A percentile compares a stretch with the other conserved stretches of the same genome.
Evolutionary conservation across 768 basidiomycete species (phyloP).

Genomic region (Lactarius evosmus): DNA sequence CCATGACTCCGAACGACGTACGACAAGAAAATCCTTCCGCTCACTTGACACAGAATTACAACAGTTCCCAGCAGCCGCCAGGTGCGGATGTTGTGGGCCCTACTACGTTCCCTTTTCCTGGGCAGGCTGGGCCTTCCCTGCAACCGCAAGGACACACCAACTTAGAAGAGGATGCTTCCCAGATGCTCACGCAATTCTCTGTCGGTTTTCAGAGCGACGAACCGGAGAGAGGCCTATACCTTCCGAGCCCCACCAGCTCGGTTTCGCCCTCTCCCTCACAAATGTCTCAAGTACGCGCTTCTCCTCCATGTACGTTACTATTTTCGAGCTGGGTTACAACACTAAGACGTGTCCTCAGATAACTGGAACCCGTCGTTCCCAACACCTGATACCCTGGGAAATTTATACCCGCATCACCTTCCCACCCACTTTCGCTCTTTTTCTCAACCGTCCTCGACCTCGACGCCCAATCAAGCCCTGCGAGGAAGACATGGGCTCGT

Average conservation of each 20-base stretch:
- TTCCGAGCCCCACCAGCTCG: slow-evolving; percentile 1
- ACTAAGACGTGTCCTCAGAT: background rate
- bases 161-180: background rate
- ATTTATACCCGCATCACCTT: background rate
- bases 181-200: background rate
- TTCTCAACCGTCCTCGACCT: slow-evolving; percentile 1
- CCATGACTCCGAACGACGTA: background rate
- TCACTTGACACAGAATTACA: background rate
- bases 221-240: background rate
- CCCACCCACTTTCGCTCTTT: background rate
- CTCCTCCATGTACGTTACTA: background rate
- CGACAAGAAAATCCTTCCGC: background rate
- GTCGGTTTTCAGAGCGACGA: background rate
- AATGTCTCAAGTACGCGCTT: background rate
- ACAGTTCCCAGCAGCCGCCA: background rate
- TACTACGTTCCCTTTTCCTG: background rate
- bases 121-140: background rate
- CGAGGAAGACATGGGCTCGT: background rate
- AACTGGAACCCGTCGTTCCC: background rate
- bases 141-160: background rate
- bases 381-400: background rate
- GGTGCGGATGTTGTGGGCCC: slow-evolving; percentile 4
- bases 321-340: background rate
- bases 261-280: background rate
- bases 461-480: background rate